Percentiles rank a stretch among this genome's conserved stretches.
phyloP scores from a whole-genome alignment of 2,329 filamentous ascomycete genomes.

The Colletotrichum sp. region DNA sequence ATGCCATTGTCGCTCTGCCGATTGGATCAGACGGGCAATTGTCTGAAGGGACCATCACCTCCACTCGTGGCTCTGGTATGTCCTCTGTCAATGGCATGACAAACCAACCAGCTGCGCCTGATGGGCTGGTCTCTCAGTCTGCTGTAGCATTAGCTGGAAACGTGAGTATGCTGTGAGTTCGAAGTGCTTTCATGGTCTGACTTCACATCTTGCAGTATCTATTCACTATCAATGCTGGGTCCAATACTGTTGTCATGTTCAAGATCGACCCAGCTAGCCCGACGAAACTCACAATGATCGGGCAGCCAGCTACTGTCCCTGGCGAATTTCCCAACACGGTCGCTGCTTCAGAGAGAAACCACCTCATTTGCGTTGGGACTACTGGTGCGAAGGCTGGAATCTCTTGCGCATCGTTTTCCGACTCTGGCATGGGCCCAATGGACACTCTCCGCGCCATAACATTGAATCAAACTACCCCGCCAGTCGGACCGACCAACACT shows the following conservation, averaged over 20 bases:
- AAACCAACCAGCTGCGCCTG: conserved; percentile 46
- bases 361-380: conserved; percentile 51
- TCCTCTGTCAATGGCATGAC: conserved; percentile 41
- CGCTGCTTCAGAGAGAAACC: conserved; percentile 47
- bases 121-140: conserved; percentile 58
- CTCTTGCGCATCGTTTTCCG: conserved; percentile 45
- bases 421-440: conserved; percentile 43
- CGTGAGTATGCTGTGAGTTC: conserved; percentile 38
- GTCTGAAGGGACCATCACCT: conserved; percentile 42
- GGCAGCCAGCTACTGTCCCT: conserved; percentile 45
- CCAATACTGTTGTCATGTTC: conserved; percentile 58
- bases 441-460: conserved; percentile 53
- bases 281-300: conserved; percentile 48
- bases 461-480: conserved; percentile 62
- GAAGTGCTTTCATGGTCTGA: background rate
- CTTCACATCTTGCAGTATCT: conserved; percentile 28
- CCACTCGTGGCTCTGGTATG: conserved; percentile 53
- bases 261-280: conserved; percentile 45
- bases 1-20: conserved; percentile 55
- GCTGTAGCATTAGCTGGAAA: conserved; percentile 53
- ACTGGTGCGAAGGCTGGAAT: conserved; percentile 50
- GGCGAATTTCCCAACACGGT: conserved; percentile 61
- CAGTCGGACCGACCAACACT: conserved; percentile 61
- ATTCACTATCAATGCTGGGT: conserved; percentile 61
- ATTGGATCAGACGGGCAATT: conserved; percentile 53